Evolutionary conservation across 495 filamentous ascomycete species (phyloP).

Genomic region (Venustampulla echinocandica): DNA sequence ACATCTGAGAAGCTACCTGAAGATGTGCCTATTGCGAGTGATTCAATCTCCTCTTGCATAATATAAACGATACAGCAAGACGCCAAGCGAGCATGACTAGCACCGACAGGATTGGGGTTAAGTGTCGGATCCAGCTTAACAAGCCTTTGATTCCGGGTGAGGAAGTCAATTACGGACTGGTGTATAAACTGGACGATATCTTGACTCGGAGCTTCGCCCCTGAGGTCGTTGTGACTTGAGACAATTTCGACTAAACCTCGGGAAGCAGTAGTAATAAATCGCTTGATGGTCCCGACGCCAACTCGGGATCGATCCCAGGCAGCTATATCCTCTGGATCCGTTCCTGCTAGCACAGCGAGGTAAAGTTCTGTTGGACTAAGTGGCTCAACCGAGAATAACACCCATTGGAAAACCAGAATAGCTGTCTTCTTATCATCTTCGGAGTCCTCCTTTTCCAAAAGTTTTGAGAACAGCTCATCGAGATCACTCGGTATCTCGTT

Average conservation of each 20-base stretch:
- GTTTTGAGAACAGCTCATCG: constrained; percentile 20
- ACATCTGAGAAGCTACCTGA: neutral
- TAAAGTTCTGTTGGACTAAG: constrained; percentile 23
- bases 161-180: constrained; percentile 31
- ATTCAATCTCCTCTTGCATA: neutral
- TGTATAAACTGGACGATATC: constrained; percentile 32
- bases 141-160: constrained; percentile 21
- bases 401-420: constrained; percentile 26
- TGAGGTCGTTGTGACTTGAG: neutral
- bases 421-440: neutral
- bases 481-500: constrained; percentile 19
- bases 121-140: constrained; percentile 1
- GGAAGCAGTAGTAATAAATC: constrained; percentile 21
- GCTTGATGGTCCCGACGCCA: constrained; percentile 14
- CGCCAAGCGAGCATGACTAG: constrained; percentile 5
- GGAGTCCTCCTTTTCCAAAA: constrained; percentile 8
- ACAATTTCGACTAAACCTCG: constrained; percentile 24
- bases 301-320: constrained; percentile 8
- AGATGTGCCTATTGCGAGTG: neutral
- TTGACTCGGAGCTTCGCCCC: neutral
- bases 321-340: constrained; percentile 6
- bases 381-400: constrained; percentile 21
- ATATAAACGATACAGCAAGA: constrained; percentile 4
- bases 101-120: neutral
- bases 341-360: constrained; percentile 22